These are phyloP conservation scores for Xylariaceae sp. DNA, from an alignment of 2,329 filamentous ascomycete species.

Conservation along the genomic window DNA sequence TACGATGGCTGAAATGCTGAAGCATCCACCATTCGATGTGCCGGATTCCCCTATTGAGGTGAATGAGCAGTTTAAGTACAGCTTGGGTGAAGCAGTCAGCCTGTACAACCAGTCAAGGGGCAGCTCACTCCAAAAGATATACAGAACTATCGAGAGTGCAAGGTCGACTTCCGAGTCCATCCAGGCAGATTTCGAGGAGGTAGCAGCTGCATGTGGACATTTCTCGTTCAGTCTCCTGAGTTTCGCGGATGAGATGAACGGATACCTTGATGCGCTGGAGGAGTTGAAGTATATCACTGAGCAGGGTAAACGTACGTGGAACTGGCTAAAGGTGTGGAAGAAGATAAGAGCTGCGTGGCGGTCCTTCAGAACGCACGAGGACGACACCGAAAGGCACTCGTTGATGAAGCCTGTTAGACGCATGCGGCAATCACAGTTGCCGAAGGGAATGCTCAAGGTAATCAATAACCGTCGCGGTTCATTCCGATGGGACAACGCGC, in stretches of 20 bases:
- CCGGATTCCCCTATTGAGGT: conserved; percentile 65
- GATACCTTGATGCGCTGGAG: conserved; percentile 77
- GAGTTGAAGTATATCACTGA: conserved; percentile 71
- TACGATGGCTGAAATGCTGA: conserved; percentile 81
- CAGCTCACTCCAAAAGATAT: conserved; percentile 72
- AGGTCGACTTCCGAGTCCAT: conserved; percentile 65
- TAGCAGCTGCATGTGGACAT: conserved; percentile 94
- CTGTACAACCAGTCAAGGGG: conserved; percentile 73
- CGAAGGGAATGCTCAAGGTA: conserved; percentile 50
- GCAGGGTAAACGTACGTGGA: conserved; percentile 62
- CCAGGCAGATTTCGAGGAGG: conserved; percentile 92
- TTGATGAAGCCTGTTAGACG: conserved; percentile 40
- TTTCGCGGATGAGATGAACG: conserved; percentile 83
- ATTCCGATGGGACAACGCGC: conserved; percentile 52
- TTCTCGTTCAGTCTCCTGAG: conserved; percentile 90
- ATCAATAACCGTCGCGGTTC: conserved; percentile 50
- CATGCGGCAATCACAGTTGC: conserved; percentile 50
- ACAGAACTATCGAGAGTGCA: conserved; percentile 70
- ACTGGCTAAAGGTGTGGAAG: conserved; percentile 80
- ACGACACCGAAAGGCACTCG: conserved; percentile 42
- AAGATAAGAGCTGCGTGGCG: conserved; percentile 30
- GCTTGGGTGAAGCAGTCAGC: conserved; percentile 71
- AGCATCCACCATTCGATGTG: conserved; percentile 75
- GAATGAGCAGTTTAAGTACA: conserved; percentile 74
- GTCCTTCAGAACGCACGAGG: conserved; percentile 17